These are phyloP conservation scores for Puccinia hordei DNA, from an alignment of 1,284 basidiomycete genomes.

Conservation along the genomic window DNA sequence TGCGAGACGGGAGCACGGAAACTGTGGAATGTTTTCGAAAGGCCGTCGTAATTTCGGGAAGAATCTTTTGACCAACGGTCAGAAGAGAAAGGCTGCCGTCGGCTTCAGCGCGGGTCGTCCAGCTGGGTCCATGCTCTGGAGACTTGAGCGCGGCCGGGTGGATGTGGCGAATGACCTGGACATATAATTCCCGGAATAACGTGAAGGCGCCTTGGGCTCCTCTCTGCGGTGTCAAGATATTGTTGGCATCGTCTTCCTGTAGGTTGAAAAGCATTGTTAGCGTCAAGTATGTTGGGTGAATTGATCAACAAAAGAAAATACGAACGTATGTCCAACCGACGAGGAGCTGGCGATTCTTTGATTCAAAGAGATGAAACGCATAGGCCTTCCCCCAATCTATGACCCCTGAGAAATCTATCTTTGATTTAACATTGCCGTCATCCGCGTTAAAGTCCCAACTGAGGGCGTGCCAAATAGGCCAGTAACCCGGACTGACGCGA, in stretches of 20 bases:
- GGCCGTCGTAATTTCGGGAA: slow-evolving; percentile 53
- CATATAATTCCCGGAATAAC: slow-evolving; percentile 54
- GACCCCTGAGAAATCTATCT: slow-evolving; percentile 51
- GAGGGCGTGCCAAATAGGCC: slow-evolving; percentile 54
- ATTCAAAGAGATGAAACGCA: slow-evolving; percentile 54
- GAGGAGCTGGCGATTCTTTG: slow-evolving; percentile 50
- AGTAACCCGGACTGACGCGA: slow-evolving; percentile 49
- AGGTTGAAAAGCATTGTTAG: not conserved
- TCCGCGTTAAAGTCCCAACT: slow-evolving; percentile 34
- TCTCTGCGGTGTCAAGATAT: slow-evolving; percentile 51
- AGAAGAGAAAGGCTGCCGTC: slow-evolving; percentile 53
- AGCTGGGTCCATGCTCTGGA: slow-evolving; percentile 50
- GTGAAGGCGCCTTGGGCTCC: slow-evolving; percentile 54
- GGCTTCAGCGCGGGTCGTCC: slow-evolving; percentile 52
- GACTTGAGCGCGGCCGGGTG: slow-evolving; percentile 50
- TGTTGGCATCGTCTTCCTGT: slow-evolving; percentile 49
- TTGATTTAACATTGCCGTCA: slow-evolving; percentile 37
- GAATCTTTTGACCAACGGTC: slow-evolving; percentile 54
- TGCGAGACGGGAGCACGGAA: slow-evolving; percentile 12
- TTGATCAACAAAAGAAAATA: slow-evolving; percentile 5
- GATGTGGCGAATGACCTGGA: slow-evolving; percentile 52
- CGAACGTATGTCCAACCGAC: slow-evolving; percentile 55
- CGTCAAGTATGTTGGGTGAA: not conserved
- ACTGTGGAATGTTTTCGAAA: slow-evolving; percentile 52
- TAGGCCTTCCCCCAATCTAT: slow-evolving; percentile 55